phyloP scores from a whole-genome alignment of 805 yeast species.

The Saturnispora silvae region DNA sequence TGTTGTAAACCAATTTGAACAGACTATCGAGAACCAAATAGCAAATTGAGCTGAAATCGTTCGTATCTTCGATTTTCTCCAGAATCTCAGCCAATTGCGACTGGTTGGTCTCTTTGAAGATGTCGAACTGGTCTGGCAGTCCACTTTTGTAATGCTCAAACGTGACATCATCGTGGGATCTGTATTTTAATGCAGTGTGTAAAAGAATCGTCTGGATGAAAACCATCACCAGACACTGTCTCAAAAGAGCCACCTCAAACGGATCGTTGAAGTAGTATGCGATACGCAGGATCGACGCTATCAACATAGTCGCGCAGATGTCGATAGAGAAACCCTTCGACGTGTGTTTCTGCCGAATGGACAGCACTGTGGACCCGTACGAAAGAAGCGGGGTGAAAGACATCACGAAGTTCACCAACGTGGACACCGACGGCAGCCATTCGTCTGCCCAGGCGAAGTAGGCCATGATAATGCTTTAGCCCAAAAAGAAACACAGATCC shows the following conservation, averaged over 20 bases:
- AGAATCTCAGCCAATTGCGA: conserved; percentile 10
- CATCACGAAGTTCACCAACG: conserved; percentile 52
- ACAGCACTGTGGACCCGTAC: conserved; percentile 71
- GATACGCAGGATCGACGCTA: conserved; percentile 64
- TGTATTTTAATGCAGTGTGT: conserved; percentile 48
- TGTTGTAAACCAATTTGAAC: conserved; percentile 12
- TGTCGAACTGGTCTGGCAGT: conserved; percentile 24
- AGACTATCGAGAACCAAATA: conserved; percentile 8
- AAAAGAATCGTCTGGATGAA: conserved; percentile 60
- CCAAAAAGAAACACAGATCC: too few species aligned
- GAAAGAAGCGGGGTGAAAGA: conserved; percentile 79
- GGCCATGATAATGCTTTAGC: too few species aligned
- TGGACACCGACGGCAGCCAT: conserved; percentile 22
- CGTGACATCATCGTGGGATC: conserved; percentile 34
- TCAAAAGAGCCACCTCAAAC: conserved; percentile 63
- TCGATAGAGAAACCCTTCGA: conserved; percentile 83
- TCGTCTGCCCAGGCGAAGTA: conserved; percentile 25
- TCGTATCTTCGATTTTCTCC: conserved; percentile 10
- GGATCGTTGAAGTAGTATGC: conserved; percentile 72
- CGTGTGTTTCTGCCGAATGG: conserved; percentile 53
- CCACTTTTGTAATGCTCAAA: conserved; percentile 24
- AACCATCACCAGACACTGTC: conserved; percentile 83
- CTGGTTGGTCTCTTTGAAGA: conserved; percentile 14
- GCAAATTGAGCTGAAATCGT: neutral
- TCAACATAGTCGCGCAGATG: conserved; percentile 83